Percentiles rank a stretch among this genome's conserved stretches.
These are phyloP conservation scores for Schwanniomyces occidentalis DNA, from an alignment of 805 yeast genomes.

Conservation along the genomic window DNA sequence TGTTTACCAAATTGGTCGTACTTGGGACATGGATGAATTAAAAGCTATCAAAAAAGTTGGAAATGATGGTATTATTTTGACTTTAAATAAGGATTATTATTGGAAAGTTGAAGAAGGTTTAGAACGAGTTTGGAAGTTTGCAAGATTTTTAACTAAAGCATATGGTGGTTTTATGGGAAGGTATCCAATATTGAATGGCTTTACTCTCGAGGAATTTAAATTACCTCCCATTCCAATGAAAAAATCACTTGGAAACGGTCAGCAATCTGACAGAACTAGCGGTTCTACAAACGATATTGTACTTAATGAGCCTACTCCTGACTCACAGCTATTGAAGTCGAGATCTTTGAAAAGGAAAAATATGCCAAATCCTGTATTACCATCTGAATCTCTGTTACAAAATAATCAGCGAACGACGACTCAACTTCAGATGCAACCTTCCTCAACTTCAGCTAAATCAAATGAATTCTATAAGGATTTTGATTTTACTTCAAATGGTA, in stretches of 20 bases:
- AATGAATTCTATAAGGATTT: slow-evolving; percentile 30
- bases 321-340: too few species aligned
- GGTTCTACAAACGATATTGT: too few species aligned
- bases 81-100: slow-evolving; percentile 75
- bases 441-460: slow-evolving; percentile 2
- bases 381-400: slow-evolving; percentile 16
- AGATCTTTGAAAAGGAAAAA: too few species aligned
- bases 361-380: slow-evolving; percentile 21
- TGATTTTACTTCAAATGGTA: slow-evolving; percentile 45
- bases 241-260: slow-evolving; percentile 7
- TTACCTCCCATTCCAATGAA: slow-evolving; percentile 26
- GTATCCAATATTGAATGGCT: slow-evolving; percentile 38
- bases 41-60: slow-evolving; percentile 51
- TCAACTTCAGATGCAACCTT: not conserved
- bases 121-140: slow-evolving; percentile 37
- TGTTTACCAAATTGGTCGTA: slow-evolving; percentile 83
- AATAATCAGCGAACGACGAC: not conserved
- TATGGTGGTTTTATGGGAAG: slow-evolving; percentile 37
- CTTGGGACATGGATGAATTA: slow-evolving; percentile 84
- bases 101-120: slow-evolving; percentile 55
- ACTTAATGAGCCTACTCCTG: too few species aligned
- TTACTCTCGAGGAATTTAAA: slow-evolving; percentile 33
- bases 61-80: slow-evolving; percentile 57
- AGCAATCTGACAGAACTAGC: too few species aligned
- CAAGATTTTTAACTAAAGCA: slow-evolving; percentile 30